These are phyloP conservation scores for Cercospora sp. DNA, from an alignment of 2,329 filamentous ascomycete genomes.

Conservation along the genomic window DNA sequence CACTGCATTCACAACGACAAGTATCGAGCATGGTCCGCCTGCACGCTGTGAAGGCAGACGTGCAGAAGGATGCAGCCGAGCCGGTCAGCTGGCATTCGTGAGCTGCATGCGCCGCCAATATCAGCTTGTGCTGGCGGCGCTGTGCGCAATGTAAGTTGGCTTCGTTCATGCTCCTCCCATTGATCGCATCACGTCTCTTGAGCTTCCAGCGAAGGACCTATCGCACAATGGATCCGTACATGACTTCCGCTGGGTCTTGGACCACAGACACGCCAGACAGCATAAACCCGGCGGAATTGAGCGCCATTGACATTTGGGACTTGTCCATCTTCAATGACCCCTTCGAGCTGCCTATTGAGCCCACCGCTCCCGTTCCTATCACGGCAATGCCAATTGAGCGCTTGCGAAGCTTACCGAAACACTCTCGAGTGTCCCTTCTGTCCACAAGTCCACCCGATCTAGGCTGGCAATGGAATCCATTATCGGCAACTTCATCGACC, in stretches of 20 bases:
- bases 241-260: neutral
- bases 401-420: neutral
- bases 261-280: neutral
- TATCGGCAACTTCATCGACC: neutral
- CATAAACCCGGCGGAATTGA: neutral
- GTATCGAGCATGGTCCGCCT: neutral
- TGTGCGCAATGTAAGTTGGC: neutral
- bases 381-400: neutral
- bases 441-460: conserved; percentile 9
- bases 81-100: neutral
- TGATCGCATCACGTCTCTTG: neutral
- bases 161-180: neutral
- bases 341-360: neutral
- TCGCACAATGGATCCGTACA: neutral
- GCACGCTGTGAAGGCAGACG: neutral
- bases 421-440: conserved; percentile 4
- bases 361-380: neutral
- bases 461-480: conserved; percentile 8
- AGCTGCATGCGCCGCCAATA: conserved; percentile 3
- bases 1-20: neutral
- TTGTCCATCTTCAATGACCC: conserved; percentile 10
- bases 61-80: neutral
- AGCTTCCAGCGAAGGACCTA: neutral
- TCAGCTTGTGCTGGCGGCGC: conserved; percentile 1
- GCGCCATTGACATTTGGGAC: conserved; percentile 8